Evolutionary conservation across 495 filamentous ascomycete species (phyloP).

Genomic region (Aspergillus diversus): DNA sequence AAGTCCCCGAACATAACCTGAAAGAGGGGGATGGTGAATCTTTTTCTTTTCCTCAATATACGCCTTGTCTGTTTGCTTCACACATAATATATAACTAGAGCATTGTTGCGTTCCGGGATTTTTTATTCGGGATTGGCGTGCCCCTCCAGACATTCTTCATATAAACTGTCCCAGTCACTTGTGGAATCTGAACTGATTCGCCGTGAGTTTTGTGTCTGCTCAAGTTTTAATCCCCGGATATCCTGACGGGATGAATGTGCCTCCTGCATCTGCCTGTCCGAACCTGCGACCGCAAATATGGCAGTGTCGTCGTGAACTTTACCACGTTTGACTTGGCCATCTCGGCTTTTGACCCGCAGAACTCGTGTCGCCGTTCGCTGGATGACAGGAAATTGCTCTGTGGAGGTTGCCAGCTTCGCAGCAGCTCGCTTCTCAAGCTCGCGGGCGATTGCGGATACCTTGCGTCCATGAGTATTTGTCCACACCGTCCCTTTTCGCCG

Average conservation of each 20-base stretch:
- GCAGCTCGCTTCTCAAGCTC: slow-evolving; percentile 23
- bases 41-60: too few relatives aligned
- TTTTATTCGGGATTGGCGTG: slow-evolving; percentile 22
- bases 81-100: neutral
- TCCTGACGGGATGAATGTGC: neutral
- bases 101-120: neutral
- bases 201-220: neutral
- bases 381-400: slow-evolving; percentile 16
- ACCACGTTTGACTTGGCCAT: slow-evolving; percentile 12
- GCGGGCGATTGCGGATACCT: slow-evolving; percentile 22
- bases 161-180: slow-evolving; percentile 29
- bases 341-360: slow-evolving; percentile 18
- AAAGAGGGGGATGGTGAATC: too few relatives aligned
- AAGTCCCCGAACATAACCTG: too few relatives aligned
- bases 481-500: slow-evolving; percentile 23
- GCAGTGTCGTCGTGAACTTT: slow-evolving; percentile 11
- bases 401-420: slow-evolving; percentile 17
- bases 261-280: neutral
- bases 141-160: slow-evolving; percentile 37
- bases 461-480: slow-evolving; percentile 21
- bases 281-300: too few relatives aligned
- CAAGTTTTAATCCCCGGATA: neutral
- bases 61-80: neutral
- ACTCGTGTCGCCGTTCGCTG: slow-evolving; percentile 20
- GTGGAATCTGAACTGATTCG: slow-evolving; percentile 13